phyloP scores from a whole-genome alignment of 176 grass and related monocot genomes.

The Oryza coarctata region DNA sequence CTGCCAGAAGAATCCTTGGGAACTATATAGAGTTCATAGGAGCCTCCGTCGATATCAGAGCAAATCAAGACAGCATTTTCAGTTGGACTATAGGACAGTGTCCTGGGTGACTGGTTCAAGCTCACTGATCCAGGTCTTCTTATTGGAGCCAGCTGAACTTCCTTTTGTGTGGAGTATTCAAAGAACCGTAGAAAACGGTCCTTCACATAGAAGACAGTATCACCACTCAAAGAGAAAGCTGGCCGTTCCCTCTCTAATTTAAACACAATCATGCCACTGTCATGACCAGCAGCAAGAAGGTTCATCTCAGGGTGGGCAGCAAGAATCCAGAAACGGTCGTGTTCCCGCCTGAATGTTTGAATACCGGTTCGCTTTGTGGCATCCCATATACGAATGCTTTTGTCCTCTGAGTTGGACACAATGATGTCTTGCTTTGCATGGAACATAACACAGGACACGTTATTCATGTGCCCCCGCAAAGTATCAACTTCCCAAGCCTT shows the following conservation, averaged over 20 bases:
- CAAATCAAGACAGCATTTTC: conserved; percentile 92
- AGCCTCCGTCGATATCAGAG: conserved; percentile 86
- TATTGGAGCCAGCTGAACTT: conserved; percentile 68
- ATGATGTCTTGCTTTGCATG: conserved; percentile 93
- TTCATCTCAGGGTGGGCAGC: conserved; percentile 92
- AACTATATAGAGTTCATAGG: conserved; percentile 81
- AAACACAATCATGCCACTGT: conserved; percentile 94
- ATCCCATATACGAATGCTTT: conserved; percentile 95
- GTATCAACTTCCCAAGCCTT: conserved; percentile 99
- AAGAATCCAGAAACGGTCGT: conserved; percentile 99
- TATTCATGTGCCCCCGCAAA: conserved; percentile 93
- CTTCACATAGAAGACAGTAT: conserved; percentile 85
- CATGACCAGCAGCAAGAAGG: conserved; percentile 94
- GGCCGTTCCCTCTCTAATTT: conserved; percentile 90
- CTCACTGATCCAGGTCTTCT: conserved; percentile 73
- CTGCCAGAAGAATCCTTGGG: conserved; percentile 79
- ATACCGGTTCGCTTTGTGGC: conserved; percentile 87
- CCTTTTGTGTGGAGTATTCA: conserved; percentile 78
- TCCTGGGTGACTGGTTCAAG: conserved; percentile 84
- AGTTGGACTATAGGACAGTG: conserved; percentile 80
- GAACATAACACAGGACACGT: conserved; percentile 94
- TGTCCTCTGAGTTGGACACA: conserved; percentile 96
- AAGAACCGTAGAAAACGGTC: conserved; percentile 74
- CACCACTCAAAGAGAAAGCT: conserved; percentile 68
- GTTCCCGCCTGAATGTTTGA: conserved; percentile 83